Percentiles rank a stretch among this genome's conserved stretches.
Conservation (phyloP, 495 filamentous ascomycete genomes). For the Antarctomyces pellizariae region DNA sequence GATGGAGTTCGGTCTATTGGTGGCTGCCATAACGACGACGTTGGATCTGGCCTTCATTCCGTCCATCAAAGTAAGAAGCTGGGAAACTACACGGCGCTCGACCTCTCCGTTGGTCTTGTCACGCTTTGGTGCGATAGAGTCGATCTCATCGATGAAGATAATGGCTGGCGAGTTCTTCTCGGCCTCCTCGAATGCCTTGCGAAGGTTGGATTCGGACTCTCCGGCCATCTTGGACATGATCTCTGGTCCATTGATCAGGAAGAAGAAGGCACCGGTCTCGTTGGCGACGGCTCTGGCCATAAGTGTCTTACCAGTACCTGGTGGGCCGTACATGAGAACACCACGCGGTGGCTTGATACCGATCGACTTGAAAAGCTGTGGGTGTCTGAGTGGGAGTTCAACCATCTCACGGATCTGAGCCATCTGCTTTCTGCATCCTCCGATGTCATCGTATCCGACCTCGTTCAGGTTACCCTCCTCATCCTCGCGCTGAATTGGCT, state of each 20-base stretch:
- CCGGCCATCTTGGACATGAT: constrained; percentile 99
- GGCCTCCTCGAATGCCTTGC: constrained; percentile 95
- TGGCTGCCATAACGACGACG: constrained; percentile 96
- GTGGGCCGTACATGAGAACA: constrained; percentile 92
- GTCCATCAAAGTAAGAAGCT: constrained; percentile 95
- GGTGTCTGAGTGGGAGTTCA: constrained; percentile 85
- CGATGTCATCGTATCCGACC: constrained; percentile 97
- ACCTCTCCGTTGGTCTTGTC: constrained; percentile 99
- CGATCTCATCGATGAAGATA: constrained; percentile 99
- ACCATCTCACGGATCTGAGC: constrained; percentile 97
- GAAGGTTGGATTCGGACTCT: constrained; percentile 91
- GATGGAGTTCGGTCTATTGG: constrained; percentile 93
- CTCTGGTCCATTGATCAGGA: constrained; percentile 95
- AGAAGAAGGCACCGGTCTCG: constrained; percentile 97
- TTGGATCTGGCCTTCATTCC: constrained; percentile 98
- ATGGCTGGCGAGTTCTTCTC: constrained; percentile 99
- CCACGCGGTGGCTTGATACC: constrained; percentile 98
- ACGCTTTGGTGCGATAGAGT: constrained; percentile 96
- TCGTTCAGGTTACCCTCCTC: constrained; percentile 98
- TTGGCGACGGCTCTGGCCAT: constrained; percentile 98
- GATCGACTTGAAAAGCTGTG: constrained; percentile 98
- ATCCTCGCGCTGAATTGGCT: constrained; percentile 94
- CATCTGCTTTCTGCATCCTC: constrained; percentile 99
- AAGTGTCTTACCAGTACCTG: constrained; percentile 95
- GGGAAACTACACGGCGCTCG: constrained; percentile 92